Evolutionary conservation across 2,329 filamentous ascomycete genomes (phyloP), one percentile per base, ranked within the genome.

Genomic region (Paracoccidioides lutzii): DNA sequence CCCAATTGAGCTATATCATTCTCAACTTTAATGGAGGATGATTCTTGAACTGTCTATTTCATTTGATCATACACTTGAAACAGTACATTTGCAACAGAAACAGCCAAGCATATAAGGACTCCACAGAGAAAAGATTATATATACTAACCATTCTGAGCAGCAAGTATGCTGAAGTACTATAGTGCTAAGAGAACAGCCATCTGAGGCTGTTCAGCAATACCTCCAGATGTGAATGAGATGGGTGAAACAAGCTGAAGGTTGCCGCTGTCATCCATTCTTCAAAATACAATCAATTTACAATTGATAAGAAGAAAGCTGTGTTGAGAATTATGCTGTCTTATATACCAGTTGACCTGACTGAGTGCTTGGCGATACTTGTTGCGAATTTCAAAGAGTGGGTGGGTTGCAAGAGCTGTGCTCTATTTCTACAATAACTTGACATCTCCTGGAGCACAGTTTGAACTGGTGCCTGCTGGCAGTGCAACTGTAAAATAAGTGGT

Each of bases 91-190:
- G 38, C 38, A 45, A 48, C 28, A 48, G 22, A 48, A 48, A 14
- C 44, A 33, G 44, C 44, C 8, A 3, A 40, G 38, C 10, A 46
- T 33, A 33, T 33, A 46, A 48, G 4, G 22, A 22, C 22, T n/a
- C 30, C 8, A 28, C 44, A n/a, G 44, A 22, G 44, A 32, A 32
- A 46, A 32, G 9, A 48, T 48, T 22, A 48, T 28, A 48, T 48
- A 5, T 33, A 9, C 44, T 28, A 32, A 32, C 44, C 44, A 14
- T 28, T 28, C 8, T 56, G 14, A 1, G 53, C 49, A 37, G 60
- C 60, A 43, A 63, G 57, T 60, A 64, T 65, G 9, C 61, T 60
- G 2, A 64, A 35, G 53, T 61, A 63, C 60, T 59, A 64, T 10
- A 64, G 30, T 3, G 55, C 62, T 3, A 62, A 41, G 1, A 59